These are phyloP conservation scores for Candida nitratophila DNA, from an alignment of 805 yeast species.

Conservation along the genomic window DNA sequence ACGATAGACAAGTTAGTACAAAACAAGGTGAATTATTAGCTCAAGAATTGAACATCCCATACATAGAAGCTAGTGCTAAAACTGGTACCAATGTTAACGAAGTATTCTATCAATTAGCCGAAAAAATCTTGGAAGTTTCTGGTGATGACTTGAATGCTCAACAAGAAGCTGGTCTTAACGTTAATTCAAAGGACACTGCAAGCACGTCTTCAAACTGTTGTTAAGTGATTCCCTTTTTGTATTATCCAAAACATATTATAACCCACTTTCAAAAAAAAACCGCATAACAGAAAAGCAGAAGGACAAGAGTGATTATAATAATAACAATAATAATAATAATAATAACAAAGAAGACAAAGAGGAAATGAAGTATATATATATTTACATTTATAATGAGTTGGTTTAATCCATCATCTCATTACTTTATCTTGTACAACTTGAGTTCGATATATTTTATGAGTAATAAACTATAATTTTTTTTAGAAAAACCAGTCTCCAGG, in stretches of 20 bases:
- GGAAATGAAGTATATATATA: no score
- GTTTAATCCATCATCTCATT: no score
- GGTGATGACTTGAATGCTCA: conserved; percentile 30
- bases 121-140: conserved; percentile 75
- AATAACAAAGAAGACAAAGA: neutral
- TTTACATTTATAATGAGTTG: no score
- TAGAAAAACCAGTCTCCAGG: neutral
- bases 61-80: conserved; percentile 95
- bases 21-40: conserved; percentile 93
- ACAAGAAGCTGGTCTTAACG: conserved; percentile 15
- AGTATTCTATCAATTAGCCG: conserved; percentile 83
- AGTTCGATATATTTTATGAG: no score
- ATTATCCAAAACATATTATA: neutral
- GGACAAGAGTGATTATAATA: no score
- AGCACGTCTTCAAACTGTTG: conserved; percentile 17
- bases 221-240: no score
- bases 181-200: conserved; percentile 12
- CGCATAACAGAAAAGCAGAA: no score
- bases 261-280: no score
- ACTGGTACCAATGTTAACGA: conserved; percentile 88
- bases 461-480: no score
- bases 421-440: no score
- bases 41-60: conserved; percentile 78
- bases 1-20: conserved; percentile 74
- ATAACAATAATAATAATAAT: neutral